Evolutionary conservation across 768 basidiomycete species (phyloP).

Genomic region (Tylopilus vinaceipallidus): DNA sequence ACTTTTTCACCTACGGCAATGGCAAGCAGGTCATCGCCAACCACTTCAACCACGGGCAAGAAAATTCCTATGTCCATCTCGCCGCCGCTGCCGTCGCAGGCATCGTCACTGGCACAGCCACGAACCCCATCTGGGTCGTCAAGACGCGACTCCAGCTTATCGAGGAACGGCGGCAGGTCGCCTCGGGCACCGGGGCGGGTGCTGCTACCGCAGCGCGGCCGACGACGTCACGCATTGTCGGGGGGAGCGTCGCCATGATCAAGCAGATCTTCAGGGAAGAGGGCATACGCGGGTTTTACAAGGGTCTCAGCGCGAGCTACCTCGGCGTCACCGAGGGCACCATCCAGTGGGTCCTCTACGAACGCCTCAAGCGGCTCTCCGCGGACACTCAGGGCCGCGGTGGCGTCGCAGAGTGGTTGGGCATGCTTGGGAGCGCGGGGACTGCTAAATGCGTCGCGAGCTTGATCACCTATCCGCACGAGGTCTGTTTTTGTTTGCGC

Average conservation of each 20-base stretch:
- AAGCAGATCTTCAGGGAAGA: conserved; percentile 75
- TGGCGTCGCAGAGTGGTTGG: conserved; percentile 63
- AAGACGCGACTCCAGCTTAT: conserved; percentile 91
- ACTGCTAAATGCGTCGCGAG: conserved; percentile 92
- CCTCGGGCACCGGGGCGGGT: background rate
- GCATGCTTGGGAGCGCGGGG: conserved; percentile 88
- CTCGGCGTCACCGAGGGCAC: conserved; percentile 94
- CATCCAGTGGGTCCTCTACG: conserved; percentile 97
- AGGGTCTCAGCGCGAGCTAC: conserved; percentile 92
- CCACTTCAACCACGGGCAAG: conserved; percentile 68
- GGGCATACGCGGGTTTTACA: conserved; percentile 88
- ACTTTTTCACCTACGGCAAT: conserved; percentile 97
- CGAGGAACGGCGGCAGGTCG: conserved; percentile 26
- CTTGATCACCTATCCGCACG: conserved; percentile 96
- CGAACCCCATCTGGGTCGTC: conserved; percentile 99
- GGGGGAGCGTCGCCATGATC: conserved; percentile 61
- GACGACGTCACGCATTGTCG: conserved; percentile 34
- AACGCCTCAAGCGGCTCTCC: conserved; percentile 78
- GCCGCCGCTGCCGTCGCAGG: conserved; percentile 84
- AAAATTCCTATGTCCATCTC: conserved; percentile 86
- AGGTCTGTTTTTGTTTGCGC: conserved; percentile 52
- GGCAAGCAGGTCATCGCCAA: conserved; percentile 90
- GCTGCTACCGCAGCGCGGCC: conserved; percentile 1
- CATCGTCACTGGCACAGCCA: conserved; percentile 81
- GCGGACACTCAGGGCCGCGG: conserved; percentile 53